Base-by-base conservation (phyloP, 768 basidiomycete genomes). In the Trametes gibbosa region DNA sequence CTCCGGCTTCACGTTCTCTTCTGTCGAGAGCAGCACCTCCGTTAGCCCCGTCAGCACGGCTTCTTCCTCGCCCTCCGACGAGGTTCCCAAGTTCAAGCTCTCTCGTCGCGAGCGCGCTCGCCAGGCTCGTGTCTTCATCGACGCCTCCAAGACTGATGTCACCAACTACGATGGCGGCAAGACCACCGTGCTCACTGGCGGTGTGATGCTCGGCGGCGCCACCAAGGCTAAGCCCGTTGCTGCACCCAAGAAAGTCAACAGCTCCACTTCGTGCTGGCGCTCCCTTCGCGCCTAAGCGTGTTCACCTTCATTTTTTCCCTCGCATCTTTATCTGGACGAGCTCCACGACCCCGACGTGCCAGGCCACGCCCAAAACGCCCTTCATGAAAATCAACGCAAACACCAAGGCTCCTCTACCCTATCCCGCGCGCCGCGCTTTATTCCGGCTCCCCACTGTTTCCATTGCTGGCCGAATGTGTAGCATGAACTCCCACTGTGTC, bases 111-210 rank as follows among this genome's bases (percentile, higher is more conserved):
- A 90, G 71, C 81, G 80, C 50, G 82, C 83, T 9, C 80, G 85
- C 62, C 85, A 86, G 70, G 81, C 81, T 23, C 84, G 83, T 62
- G 87, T 92, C 65, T 90, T 81, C 68, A 72, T 92, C 54, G 90
- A 92, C 72, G 82, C 78, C 21, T 74, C 85, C 68, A 92, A 86
- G 78, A 90, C 74, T 53, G 87, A 88, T 45, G 87, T 92, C 62
- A 92, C 90, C 47, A 87, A 88, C 66, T 92, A 92, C 66, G 90
- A 92, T 65, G 90, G 89, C 56, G 90, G 90, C 63, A 91, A 90
- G 81, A 92, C 90, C 53, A 91, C 90, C 27, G 90, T 92, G 50
- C 83, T 92, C 65, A 91, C 90, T 2, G 90, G 90, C 56, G 90
- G 90, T 63, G 90, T 92, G 64, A 92, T 92, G 90, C 87, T 92